phyloP scores from a whole-genome alignment of 768 basidiomycete genomes.

The Mycena haematopus region DNA sequence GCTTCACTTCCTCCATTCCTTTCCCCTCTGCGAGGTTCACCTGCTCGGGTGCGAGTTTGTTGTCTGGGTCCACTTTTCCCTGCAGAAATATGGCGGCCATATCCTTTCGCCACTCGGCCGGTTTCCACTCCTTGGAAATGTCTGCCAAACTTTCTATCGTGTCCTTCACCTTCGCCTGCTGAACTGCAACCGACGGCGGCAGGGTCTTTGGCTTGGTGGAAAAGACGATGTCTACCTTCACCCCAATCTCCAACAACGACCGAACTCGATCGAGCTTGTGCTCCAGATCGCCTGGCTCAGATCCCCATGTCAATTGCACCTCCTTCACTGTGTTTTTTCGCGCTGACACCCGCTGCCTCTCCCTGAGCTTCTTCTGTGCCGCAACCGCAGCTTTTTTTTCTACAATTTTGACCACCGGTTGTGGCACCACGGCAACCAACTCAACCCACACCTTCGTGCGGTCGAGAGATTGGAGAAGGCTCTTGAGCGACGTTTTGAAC shows the following conservation, averaged over 20 bases:
- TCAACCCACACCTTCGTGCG: slow-evolving; percentile 53
- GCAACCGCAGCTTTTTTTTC: slow-evolving; percentile 50
- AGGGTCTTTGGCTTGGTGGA: slow-evolving; percentile 52
- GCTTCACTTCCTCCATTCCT: slow-evolving; percentile 25
- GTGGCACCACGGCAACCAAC: slow-evolving; percentile 55
- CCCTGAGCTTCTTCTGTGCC: slow-evolving; percentile 44
- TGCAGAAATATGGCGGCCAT: slow-evolving; percentile 53
- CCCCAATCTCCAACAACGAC: slow-evolving; percentile 65
- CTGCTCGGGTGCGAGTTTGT: slow-evolving; percentile 13
- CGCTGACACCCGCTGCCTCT: slow-evolving; percentile 41
- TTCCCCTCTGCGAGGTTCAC: slow-evolving; percentile 10
- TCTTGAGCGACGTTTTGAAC: slow-evolving; percentile 44
- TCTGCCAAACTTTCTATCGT: slow-evolving; percentile 52
- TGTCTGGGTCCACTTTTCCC: slow-evolving; percentile 34
- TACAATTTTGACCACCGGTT: slow-evolving; percentile 67
- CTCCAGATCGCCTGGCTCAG: slow-evolving; percentile 60
- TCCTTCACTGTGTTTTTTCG: slow-evolving; percentile 58
- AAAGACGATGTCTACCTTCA: slow-evolving; percentile 62
- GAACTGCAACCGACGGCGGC: slow-evolving; percentile 44
- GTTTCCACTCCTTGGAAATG: slow-evolving; percentile 60
- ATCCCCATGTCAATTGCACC: slow-evolving; percentile 75
- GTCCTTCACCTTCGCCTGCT: slow-evolving; percentile 52
- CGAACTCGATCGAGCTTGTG: slow-evolving; percentile 70
- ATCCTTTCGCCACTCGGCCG: slow-evolving; percentile 44
- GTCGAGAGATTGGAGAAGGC: slow-evolving; percentile 55